A percentile compares a stretch with the other conserved stretches of the same genome.
Evolutionary conservation across 2,329 filamentous ascomycete genomes (phyloP).

Genomic region (Xylaria digitata): DNA sequence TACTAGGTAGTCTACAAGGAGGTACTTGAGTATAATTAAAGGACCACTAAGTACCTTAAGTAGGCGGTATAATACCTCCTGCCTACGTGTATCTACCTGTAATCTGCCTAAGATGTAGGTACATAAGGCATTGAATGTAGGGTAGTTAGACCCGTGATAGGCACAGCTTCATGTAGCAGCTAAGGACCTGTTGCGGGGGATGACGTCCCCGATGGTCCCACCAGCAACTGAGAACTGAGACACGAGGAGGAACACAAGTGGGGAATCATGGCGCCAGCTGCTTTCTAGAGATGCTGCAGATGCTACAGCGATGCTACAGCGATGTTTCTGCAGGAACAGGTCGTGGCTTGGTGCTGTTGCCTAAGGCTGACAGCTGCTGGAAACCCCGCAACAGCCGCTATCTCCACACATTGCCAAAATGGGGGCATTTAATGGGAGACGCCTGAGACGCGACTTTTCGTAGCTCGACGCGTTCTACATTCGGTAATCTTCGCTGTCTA

Average conservation of each 20-base stretch:
- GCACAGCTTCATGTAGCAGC: slow-evolving; percentile 13
- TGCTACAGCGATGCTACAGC: background rate
- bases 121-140: background rate
- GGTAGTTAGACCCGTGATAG: background rate
- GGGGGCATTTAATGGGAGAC: slow-evolving; percentile 36
- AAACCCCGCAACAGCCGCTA: slow-evolving; percentile 15
- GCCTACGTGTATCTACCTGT: too few species aligned
- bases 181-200: slow-evolving; percentile 31
- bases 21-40: too few species aligned
- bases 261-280: background rate
- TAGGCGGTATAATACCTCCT: background rate
- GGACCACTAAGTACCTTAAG: too few species aligned
- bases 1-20: too few species aligned
- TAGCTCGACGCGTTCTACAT: slow-evolving; percentile 44
- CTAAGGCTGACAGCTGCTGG: slow-evolving; percentile 31
- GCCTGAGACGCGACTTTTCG: slow-evolving; percentile 45
- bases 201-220: slow-evolving; percentile 36
- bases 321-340: background rate
- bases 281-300: background rate
- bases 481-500: background rate
- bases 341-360: slow-evolving; percentile 6
- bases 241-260: background rate
- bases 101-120: background rate
- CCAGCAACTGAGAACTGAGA: background rate
- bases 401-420: slow-evolving; percentile 24